Evolutionary conservation across 2,329 filamentous ascomycete species (phyloP).

Genomic region (Purpureocillium lavendulum): DNA sequence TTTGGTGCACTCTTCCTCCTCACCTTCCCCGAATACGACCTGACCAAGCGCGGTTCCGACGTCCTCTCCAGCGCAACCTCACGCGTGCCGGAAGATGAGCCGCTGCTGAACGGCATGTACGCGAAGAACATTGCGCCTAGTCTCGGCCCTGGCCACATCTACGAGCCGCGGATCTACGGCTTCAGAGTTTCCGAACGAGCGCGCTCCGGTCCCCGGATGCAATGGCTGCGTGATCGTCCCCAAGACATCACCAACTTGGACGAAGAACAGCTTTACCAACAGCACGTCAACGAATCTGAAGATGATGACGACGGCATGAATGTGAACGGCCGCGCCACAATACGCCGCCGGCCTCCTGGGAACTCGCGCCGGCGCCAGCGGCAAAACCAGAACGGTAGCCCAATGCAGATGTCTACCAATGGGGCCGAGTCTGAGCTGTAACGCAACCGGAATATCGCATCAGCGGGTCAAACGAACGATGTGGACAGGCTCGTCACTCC

Average conservation of each 20-base stretch:
- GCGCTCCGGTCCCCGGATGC: slow-evolving; percentile 87
- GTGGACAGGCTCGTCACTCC: too few relatives aligned
- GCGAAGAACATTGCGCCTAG: slow-evolving; percentile 82
- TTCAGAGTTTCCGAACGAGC: slow-evolving; percentile 91
- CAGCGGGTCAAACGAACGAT: not conserved
- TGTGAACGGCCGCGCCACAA: slow-evolving; percentile 29
- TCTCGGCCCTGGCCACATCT: slow-evolving; percentile 73
- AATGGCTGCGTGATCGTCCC: slow-evolving; percentile 85
- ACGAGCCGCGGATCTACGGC: slow-evolving; percentile 93
- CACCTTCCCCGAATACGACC: slow-evolving; percentile 93
- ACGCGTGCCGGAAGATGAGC: slow-evolving; percentile 31
- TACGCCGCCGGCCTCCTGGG: slow-evolving; percentile 35
- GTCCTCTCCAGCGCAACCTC: slow-evolving; percentile 34
- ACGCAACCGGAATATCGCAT: slow-evolving; percentile 7
- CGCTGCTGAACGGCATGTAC: slow-evolving; percentile 75
- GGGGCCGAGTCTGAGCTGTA: slow-evolving; percentile 49
- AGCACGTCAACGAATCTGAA: slow-evolving; percentile 46
- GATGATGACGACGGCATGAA: slow-evolving; percentile 49
- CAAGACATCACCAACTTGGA: slow-evolving; percentile 74
- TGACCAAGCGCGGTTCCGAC: slow-evolving; percentile 62
- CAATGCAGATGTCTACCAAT: slow-evolving; percentile 48
- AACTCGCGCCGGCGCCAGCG: slow-evolving; percentile 32
- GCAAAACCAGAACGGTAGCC: slow-evolving; percentile 45
- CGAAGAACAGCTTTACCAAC: slow-evolving; percentile 54
- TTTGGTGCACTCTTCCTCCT: slow-evolving; percentile 97